These are phyloP conservation scores for Candida sojae DNA, from an alignment of 1,139 yeast genomes.

Conservation along the genomic window DNA sequence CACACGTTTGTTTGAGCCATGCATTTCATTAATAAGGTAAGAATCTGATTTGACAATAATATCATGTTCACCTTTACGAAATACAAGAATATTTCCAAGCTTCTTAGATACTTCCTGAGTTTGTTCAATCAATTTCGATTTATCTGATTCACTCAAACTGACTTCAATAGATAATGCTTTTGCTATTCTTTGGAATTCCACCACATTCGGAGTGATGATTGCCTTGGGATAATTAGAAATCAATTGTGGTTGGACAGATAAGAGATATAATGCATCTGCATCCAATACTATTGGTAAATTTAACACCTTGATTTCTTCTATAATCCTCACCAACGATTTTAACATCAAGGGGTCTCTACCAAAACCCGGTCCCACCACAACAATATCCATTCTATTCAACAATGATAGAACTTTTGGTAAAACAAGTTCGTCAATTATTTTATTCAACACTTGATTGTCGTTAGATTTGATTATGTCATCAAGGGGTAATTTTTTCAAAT, in stretches of 20 bases:
- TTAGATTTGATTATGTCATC: slow-evolving; percentile 21
- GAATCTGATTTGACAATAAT: slow-evolving; percentile 50
- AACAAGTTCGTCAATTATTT: slow-evolving; percentile 42
- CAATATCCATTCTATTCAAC: slow-evolving; percentile 70
- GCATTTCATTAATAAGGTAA: slow-evolving; percentile 37
- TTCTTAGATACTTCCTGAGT: slow-evolving; percentile 50
- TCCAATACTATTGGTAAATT: slow-evolving; percentile 75
- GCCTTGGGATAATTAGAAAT: slow-evolving; percentile 54
- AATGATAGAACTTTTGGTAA: slow-evolving; percentile 57
- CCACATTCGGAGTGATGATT: slow-evolving; percentile 84
- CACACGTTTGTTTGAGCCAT: slow-evolving; percentile 59
- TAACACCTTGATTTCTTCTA: slow-evolving; percentile 54
- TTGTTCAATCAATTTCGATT: slow-evolving; percentile 24
- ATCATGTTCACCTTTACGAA: slow-evolving; percentile 75
- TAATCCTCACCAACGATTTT: slow-evolving; percentile 55
- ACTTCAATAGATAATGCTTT: slow-evolving; percentile 38
- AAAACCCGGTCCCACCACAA: slow-evolving; percentile 91
- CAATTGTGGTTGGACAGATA: slow-evolving; percentile 57
- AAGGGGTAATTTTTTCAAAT: slow-evolving; percentile 16
- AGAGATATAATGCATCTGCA: slow-evolving; percentile 80
- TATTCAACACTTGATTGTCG: slow-evolving; percentile 23
- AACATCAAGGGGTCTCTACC: slow-evolving; percentile 80
- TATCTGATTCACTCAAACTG: slow-evolving; percentile 25
- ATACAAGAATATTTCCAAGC: slow-evolving; percentile 64
- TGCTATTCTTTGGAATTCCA: slow-evolving; percentile 74